Evolutionary conservation across 2,329 filamentous ascomycete genomes (phyloP).

Genomic region (Xylaria sp.): DNA sequence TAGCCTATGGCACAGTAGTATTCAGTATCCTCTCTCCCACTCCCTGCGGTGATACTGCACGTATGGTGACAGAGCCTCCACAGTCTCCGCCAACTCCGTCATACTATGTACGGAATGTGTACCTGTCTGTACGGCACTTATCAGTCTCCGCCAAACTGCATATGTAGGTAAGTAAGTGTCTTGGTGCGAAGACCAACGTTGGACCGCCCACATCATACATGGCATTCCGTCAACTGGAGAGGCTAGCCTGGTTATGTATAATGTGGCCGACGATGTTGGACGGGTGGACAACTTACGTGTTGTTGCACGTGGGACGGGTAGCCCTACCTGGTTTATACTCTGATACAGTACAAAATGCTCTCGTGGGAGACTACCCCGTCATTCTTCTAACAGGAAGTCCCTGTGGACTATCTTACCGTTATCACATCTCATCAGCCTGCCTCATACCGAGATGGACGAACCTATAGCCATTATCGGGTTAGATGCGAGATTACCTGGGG

Average conservation of each 20-base stretch:
- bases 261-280: slow-evolving; percentile 11
- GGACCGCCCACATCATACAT: slow-evolving; percentile 16
- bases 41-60: background rate
- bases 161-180: background rate
- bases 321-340: background rate
- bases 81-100: slow-evolving; percentile 17
- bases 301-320: slow-evolving; percentile 3
- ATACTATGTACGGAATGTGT: slow-evolving; percentile 33
- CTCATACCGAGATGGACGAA: slow-evolving; percentile 34
- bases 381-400: background rate
- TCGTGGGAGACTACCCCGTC: background rate
- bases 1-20: background rate
- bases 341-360: slow-evolving; percentile 6
- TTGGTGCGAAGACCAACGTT: slow-evolving; percentile 16
- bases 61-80: slow-evolving; percentile 4
- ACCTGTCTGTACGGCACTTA: slow-evolving; percentile 20
- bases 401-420: background rate
- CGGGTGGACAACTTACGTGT: slow-evolving; percentile 4
- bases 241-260: slow-evolving; percentile 19
- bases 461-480: slow-evolving; percentile 46
- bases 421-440: background rate
- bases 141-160: slow-evolving; percentile 17
- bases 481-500: slow-evolving; percentile 45
- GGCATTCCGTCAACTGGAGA: background rate
- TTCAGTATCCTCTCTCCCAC: background rate